phyloP scores from a whole-genome alignment of 2,329 filamentous ascomycete species.

The Juglanconis sp. region DNA sequence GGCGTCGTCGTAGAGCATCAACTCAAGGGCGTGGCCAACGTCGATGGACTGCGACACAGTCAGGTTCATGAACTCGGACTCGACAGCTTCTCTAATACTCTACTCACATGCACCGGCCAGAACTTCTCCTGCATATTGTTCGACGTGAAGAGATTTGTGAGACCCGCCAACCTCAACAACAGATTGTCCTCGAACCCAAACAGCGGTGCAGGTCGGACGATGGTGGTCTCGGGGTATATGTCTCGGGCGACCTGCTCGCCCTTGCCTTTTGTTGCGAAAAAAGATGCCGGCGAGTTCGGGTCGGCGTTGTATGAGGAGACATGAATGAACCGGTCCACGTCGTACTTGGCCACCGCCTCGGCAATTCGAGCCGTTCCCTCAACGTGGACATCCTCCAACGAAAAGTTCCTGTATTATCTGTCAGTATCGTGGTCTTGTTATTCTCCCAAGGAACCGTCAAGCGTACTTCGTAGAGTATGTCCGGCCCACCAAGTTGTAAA shows the following conservation, averaged over 20 bases:
- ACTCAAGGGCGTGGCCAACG: conserved; percentile 82
- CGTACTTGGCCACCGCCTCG: conserved; percentile 94
- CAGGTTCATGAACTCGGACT: background rate
- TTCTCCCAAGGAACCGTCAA: background rate
- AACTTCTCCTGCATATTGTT: conserved; percentile 93
- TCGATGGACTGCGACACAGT: conserved; percentile 66
- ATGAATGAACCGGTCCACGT: conserved; percentile 94
- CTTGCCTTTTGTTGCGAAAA: conserved; percentile 84
- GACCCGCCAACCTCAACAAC: conserved; percentile 77
- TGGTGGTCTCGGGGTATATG: conserved; percentile 95
- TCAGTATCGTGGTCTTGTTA: background rate
- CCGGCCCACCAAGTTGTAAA: conserved; percentile 93
- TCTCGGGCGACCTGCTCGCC: conserved; percentile 80
- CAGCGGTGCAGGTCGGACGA: conserved; percentile 88
- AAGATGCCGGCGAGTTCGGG: conserved; percentile 77
- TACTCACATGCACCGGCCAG: conserved; percentile 80
- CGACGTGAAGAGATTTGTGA: conserved; percentile 78
- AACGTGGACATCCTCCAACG: conserved; percentile 86
- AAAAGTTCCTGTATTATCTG: conserved; percentile 71
- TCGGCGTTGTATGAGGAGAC: conserved; percentile 92
- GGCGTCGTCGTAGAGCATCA: conserved; percentile 85
- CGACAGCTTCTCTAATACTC: background rate
- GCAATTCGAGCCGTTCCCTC: conserved; percentile 90
- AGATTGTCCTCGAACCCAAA: conserved; percentile 95
- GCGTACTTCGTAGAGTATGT: conserved; percentile 92